phyloP scores from a whole-genome alignment of 345 rosid species.

The Eucalyptus sp. region DNA sequence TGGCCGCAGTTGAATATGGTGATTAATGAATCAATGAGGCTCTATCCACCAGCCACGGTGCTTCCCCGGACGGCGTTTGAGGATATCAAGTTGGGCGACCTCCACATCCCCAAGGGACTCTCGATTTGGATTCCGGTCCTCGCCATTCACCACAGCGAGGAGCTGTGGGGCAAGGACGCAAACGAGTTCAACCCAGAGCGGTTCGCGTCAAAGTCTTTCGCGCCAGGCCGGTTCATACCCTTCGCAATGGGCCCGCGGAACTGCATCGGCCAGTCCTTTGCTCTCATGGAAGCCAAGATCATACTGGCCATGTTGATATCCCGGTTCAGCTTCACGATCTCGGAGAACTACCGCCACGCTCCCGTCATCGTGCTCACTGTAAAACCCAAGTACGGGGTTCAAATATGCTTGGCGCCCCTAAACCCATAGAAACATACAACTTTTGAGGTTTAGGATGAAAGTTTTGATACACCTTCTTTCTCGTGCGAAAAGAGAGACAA shows the following conservation, averaged over 20 bases:
- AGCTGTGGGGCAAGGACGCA: constrained; percentile 86
- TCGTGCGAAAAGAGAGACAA: not conserved
- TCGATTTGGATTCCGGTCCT: constrained; percentile 92
- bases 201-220: constrained; percentile 35
- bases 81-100: constrained; percentile 69
- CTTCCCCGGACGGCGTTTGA: constrained; percentile 91
- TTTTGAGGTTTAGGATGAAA: not conserved
- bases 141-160: constrained; percentile 80
- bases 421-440: not conserved
- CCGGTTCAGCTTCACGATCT: constrained; percentile 23
- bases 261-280: constrained; percentile 50
- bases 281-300: constrained; percentile 44
- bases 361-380: constrained; percentile 31
- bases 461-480: not conserved
- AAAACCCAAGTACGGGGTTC: constrained; percentile 40
- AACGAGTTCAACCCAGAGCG: constrained; percentile 82
- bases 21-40: constrained; percentile 76
- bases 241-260: constrained; percentile 47
- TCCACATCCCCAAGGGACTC: constrained; percentile 76
- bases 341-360: constrained; percentile 34
- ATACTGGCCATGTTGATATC: constrained; percentile 29
- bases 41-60: constrained; percentile 84
- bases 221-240: constrained; percentile 33
- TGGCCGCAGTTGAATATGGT: constrained; percentile 65
- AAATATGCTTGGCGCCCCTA: constrained; percentile 7